phyloP scores from a whole-genome alignment of 345 rosid species.

The Salix purpurea region DNA sequence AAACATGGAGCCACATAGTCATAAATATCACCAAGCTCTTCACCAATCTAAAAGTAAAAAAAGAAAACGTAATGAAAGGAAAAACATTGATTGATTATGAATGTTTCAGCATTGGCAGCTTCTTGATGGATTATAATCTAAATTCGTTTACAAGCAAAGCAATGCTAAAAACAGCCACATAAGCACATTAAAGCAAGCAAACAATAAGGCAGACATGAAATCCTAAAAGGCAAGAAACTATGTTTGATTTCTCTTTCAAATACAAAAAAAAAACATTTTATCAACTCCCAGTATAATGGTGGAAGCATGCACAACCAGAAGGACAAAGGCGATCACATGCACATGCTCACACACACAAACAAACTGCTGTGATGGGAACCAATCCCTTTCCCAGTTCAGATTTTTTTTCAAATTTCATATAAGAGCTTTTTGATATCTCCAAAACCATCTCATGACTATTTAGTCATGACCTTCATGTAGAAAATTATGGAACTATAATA shows the following conservation, averaged over 20 bases:
- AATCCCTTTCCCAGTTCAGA: background rate
- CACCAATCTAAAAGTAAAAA: constrained; percentile 70
- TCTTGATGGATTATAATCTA: background rate
- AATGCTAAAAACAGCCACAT: background rate
- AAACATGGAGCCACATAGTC: constrained; percentile 99
- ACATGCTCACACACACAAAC: background rate
- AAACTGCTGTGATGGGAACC: background rate
- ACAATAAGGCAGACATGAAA: background rate
- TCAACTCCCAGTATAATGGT: background rate
- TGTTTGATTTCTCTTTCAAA: background rate
- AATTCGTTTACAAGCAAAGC: background rate
- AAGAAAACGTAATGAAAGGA: background rate
- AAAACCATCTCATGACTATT: background rate
- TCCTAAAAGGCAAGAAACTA: background rate
- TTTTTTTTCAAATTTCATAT: background rate
- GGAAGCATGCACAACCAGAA: background rate
- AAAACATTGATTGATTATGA: background rate
- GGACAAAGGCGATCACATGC: background rate
- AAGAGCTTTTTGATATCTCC: background rate
- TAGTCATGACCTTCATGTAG: background rate
- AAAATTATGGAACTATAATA: background rate
- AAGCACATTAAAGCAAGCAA: background rate
- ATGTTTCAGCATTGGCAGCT: background rate
- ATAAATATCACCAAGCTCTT: constrained; percentile 98
- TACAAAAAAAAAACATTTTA: background rate